Evolutionary conservation across 1,139 yeast species (phyloP), one percentile per base, ranked within the genome.

Genomic region (Blastobotrys elegans): DNA sequence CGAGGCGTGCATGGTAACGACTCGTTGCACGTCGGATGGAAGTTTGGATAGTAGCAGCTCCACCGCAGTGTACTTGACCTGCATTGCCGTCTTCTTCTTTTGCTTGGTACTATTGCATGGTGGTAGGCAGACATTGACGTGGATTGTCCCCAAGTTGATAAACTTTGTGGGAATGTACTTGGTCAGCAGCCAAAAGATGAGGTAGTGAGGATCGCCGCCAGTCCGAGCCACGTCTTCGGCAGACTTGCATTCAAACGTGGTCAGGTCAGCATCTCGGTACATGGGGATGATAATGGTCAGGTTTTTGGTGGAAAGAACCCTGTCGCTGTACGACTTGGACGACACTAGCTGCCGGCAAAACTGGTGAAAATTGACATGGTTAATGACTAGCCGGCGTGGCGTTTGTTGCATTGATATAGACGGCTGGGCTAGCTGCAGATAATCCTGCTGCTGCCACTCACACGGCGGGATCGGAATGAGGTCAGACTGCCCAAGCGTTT

Each of bases 131-230:
- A 35, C 31, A 8, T n/a, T 10, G 17, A n/a, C 26, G 4, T 31
- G 24, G 24, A 44, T 31, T 4, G 26, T 4, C 10, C 38, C n/a
- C 13, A 44, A 22, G 17, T 38, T 31, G 32, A 37, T 30, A 7
- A 37, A 31, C 20, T 30, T 31, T 2, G 26, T n/a, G 11, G 47
- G 47, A 6, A 44, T 31, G 7, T 37, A 35, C n/a, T 44, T 37
- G 13, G 26, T 14, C 27, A 37, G 13, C 18, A 44, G 38, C 47
- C 47, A 44, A n/a, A 16, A 37, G 20, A 44, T 33, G 20, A 44
- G 18, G 33, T 21, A 31, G 17, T 44, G 47, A n/a, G 47, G 47
- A 4, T 21, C 10, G 11, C 14, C n/a, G 8, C 8, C 14, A 4
- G 37, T 34, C 13, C 47, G 36, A 8, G 11, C 13, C 3, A 44